phyloP scores from a whole-genome alignment of 768 basidiomycete species.

The Boletellus sp. region DNA sequence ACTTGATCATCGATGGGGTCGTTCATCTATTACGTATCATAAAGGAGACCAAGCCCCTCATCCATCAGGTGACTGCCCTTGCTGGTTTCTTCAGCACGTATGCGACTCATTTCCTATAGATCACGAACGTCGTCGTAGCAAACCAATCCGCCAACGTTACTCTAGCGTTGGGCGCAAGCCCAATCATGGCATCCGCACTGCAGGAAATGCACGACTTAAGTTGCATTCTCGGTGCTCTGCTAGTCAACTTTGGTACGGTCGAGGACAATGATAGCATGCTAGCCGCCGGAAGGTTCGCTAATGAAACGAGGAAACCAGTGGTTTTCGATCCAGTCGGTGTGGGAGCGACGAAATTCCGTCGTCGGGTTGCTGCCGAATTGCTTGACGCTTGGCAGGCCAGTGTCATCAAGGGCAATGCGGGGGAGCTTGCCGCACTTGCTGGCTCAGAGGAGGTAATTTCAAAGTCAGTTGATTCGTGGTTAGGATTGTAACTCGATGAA shows the following conservation, averaged over 20 bases:
- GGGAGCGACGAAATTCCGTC: constrained; percentile 75
- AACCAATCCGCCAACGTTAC: constrained; percentile 91
- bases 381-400: constrained; percentile 78
- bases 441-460: constrained; percentile 65
- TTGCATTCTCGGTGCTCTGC: constrained; percentile 58
- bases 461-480: not conserved
- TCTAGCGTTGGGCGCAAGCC: constrained; percentile 81
- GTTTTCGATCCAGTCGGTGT: constrained; percentile 92
- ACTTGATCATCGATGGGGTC: constrained; percentile 42
- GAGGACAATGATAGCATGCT: constrained; percentile 70
- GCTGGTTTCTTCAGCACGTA: not conserved
- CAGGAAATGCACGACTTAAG: constrained; percentile 81
- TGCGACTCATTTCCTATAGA: constrained; percentile 41
- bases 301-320: constrained; percentile 65
- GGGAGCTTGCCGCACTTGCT: constrained; percentile 76
- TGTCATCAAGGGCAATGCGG: constrained; percentile 93
- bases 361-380: constrained; percentile 53
- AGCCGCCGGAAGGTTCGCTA: constrained; percentile 67
- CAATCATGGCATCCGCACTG: constrained; percentile 88
- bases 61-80: constrained; percentile 64
- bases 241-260: constrained; percentile 88
- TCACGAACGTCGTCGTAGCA: constrained; percentile 85
- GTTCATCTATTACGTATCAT: constrained; percentile 49
- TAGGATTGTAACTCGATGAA: not conserved
- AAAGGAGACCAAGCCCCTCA: constrained; percentile 56